Percentiles rank a stretch among this genome's conserved stretches.
These are phyloP conservation scores for Seiridium cupressi DNA, from an alignment of 2,329 filamentous ascomycete genomes.

Conservation along the genomic window DNA sequence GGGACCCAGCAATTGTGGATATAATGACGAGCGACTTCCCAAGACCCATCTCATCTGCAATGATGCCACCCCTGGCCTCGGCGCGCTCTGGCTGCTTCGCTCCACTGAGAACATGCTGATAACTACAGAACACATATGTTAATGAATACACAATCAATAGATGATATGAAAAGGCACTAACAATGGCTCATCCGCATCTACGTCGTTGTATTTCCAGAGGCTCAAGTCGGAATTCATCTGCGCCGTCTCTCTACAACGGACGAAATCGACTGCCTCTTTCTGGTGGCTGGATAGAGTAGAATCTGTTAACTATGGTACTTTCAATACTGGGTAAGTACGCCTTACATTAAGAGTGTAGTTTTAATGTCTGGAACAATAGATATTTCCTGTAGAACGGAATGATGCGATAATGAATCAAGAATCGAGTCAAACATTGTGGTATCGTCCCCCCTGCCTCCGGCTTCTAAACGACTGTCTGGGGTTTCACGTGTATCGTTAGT, in stretches of 20 bases:
- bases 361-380: neutral
- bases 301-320: neutral
- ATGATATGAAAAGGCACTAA: neutral
- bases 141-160: neutral
- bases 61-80: neutral
- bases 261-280: neutral
- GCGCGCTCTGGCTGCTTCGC: neutral
- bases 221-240: neutral
- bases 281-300: neutral
- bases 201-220: slow-evolving; percentile 4
- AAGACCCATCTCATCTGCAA: slow-evolving; percentile 5
- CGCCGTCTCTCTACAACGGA: neutral
- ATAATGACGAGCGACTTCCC: slow-evolving; percentile 2
- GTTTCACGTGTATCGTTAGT: neutral
- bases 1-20: neutral
- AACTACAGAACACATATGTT: neutral
- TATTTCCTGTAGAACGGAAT: neutral
- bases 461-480: neutral
- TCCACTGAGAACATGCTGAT: neutral
- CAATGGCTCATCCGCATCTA: slow-evolving; percentile 4
- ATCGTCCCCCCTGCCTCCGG: neutral
- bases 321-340: neutral
- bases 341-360: neutral
- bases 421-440: neutral
- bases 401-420: neutral